A percentile compares a stretch with the other conserved stretches of the same genome.
These are phyloP conservation scores for Medicago lupulina DNA, from an alignment of 306 rosid species.

Conservation along the genomic window DNA sequence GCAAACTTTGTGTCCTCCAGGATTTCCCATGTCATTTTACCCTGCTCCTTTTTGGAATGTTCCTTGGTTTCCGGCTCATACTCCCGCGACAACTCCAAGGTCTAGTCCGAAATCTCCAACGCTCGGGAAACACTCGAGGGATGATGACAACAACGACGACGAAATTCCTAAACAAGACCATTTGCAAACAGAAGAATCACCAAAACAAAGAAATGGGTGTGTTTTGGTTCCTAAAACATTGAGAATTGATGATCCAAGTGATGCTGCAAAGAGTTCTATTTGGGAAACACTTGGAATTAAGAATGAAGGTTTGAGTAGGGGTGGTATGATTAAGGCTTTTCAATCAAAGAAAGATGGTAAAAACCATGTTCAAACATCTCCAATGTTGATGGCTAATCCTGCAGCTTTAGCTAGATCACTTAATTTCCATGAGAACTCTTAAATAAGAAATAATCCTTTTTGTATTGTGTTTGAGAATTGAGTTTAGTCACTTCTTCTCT, in stretches of 20 bases:
- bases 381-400: constrained; percentile 77
- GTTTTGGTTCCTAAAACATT: constrained; percentile 85
- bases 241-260: constrained; percentile 82
- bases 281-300: constrained; percentile 89
- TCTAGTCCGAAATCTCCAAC: constrained; percentile 51
- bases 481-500: constrained; percentile 43
- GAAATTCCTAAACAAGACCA: constrained; percentile 33
- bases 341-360: constrained; percentile 57
- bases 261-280: constrained; percentile 93
- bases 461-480: constrained; percentile 15
- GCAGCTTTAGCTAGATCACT: constrained; percentile 92
- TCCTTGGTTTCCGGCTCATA: constrained; percentile 65
- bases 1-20: constrained; percentile 66
- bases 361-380: constrained; percentile 57
- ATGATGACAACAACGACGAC: constrained; percentile 31
- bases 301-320: constrained; percentile 60
- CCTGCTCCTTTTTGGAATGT: constrained; percentile 68
- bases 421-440: constrained; percentile 73
- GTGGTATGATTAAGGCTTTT: constrained; percentile 73
- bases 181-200: constrained; percentile 47
- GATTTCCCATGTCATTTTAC: constrained; percentile 70
- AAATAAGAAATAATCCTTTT: constrained; percentile 32
- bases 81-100: constrained; percentile 43
- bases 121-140: constrained; percentile 76
- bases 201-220: constrained; percentile 60